Percentiles rank a stretch among this genome's conserved stretches.
These are phyloP conservation scores for Pseudoneurospora amorphoporcata DNA, from an alignment of 495 filamentous ascomycete genomes.

Conservation along the genomic window DNA sequence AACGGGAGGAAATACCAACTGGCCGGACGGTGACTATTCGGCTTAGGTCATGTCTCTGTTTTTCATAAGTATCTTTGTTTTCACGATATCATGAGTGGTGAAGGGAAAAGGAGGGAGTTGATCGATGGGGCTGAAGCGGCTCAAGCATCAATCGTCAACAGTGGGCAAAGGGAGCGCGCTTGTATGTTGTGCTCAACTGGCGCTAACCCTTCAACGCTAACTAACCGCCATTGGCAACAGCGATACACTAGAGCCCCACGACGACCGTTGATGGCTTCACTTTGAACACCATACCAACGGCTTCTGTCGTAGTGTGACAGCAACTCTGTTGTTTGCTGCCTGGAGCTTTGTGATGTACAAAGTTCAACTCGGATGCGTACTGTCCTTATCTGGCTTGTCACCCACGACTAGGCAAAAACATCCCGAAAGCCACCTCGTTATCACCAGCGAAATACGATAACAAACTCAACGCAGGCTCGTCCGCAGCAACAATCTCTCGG, in stretches of 20 bases:
- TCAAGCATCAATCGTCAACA: neutral
- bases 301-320: neutral
- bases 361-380: too few relatives aligned
- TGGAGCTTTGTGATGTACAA: neutral
- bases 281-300: neutral
- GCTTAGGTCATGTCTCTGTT: neutral
- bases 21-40: neutral
- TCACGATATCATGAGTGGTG: neutral
- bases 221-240: neutral
- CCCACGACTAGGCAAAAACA: neutral
- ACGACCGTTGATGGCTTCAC: neutral
- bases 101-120: neutral
- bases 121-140: neutral
- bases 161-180: neutral
- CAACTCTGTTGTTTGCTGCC: neutral
- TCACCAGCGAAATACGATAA: too few relatives aligned
- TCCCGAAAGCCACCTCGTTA: neutral
- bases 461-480: neutral
- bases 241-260: neutral
- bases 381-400: neutral
- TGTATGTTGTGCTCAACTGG: too few relatives aligned
- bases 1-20: neutral
- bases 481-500: neutral
- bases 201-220: neutral
- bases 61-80: neutral